Evolutionary conservation across 768 basidiomycete genomes (phyloP).

Genomic region (Suillus bovinus): DNA sequence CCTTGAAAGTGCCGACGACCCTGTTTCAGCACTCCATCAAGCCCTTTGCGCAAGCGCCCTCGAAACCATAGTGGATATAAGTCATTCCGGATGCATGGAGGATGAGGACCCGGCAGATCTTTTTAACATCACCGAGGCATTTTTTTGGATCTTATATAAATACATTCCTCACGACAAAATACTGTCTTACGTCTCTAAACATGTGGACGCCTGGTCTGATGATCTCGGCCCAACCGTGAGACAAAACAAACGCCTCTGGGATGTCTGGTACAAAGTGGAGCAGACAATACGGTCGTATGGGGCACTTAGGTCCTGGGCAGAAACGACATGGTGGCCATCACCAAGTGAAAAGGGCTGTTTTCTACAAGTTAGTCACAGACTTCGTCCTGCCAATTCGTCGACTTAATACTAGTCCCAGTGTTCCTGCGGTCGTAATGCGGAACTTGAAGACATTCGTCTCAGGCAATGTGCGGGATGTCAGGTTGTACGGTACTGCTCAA

Average conservation of each 20-base stretch:
- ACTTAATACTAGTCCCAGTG: neutral
- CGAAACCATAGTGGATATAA: neutral
- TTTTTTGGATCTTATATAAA: neutral
- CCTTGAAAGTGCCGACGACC: neutral
- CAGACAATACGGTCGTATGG: neutral
- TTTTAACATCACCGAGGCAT: neutral
- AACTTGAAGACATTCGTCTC: neutral
- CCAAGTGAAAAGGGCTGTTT: neutral
- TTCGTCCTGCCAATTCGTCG: neutral
- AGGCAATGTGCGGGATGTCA: slow-evolving; percentile 2
- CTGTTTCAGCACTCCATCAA: neutral
- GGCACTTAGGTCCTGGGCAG: neutral
- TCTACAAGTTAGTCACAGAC: neutral
- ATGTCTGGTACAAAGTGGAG: neutral
- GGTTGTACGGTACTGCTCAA: neutral
- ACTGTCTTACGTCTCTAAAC: neutral
- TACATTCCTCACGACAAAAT: neutral
- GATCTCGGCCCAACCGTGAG: neutral
- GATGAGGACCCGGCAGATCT: neutral
- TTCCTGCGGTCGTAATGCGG: neutral
- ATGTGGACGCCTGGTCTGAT: neutral
- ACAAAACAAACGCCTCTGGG: neutral
- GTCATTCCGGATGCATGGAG: neutral
- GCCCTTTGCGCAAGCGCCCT: neutral
- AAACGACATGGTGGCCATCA: neutral